Evolutionary conservation across 495 filamentous ascomycete genomes (phyloP), one percentile per base, ranked within the genome.

Genomic region (Cudoniella acicularis): DNA sequence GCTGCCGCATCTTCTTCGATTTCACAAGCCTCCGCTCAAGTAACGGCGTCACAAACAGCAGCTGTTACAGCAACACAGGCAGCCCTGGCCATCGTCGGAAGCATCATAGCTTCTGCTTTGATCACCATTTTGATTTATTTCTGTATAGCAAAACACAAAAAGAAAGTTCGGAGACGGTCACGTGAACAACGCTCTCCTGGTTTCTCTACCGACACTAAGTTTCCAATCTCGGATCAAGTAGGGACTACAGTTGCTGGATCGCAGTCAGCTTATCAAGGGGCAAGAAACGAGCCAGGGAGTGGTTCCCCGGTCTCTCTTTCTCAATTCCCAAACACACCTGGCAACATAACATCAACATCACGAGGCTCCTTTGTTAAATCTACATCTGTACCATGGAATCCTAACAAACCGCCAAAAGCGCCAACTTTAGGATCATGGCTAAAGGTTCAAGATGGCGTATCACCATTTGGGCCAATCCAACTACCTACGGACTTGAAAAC

Each of bases 81-180:
- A 6, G 65, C 65, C n/a, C 45, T 67, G n/a, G 65, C 65, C 6
- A 67, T 67, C 16, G 65, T 67, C 52, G 65, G 62, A 13, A 61
- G 56, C 26, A 64, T 67, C 13, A 64, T 67, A 21, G 65, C 65
- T 10, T 67, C 65, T 26, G 51, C 59, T 6, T 50, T 67, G 17
- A 67, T 67, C 2, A 64, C 65, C 9, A 64, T 67, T 24, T 45
- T 67, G 13, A 52, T 64, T n/a, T 62, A 62, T 41, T 67, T 64
- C 40, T 52, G 64, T n/a, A 49, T 67, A 20, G 49, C 54, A 23
- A 59, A 58, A 3, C 62, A 67, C 27, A 61, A 61, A 30, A 58
- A 55, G 20, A 48, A 17, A 0, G 51, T 30, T 8, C 58, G 22
- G 49, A 30, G 47, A n/a, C 18, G 49, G 43, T 58, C 56, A 36